These are phyloP conservation scores for Paxillus involutus DNA, from an alignment of 768 basidiomycete genomes.

Conservation along the genomic window DNA sequence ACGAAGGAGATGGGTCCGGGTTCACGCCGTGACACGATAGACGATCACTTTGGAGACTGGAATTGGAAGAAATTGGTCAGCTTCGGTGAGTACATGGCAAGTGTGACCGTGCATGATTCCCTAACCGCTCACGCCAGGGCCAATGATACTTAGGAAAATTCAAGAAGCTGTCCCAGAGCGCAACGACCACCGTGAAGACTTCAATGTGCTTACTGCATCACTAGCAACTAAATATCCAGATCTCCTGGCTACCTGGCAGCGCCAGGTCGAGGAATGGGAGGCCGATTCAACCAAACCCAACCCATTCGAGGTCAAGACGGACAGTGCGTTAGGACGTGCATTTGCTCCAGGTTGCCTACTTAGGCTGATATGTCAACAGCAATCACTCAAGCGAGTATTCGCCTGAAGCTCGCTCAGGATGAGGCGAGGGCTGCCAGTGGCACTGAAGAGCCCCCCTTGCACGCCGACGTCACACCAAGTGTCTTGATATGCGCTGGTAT, in stretches of 20 bases:
- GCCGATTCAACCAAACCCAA: constrained; percentile 4
- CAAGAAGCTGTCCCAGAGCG: constrained; percentile 5
- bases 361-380: background rate
- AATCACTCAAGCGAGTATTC: constrained; percentile 8
- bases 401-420: too few relatives aligned
- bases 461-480: too few relatives aligned
- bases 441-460: too few relatives aligned
- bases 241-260: background rate
- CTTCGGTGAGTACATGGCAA: constrained; percentile 21
- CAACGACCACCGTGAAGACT: constrained; percentile 5
- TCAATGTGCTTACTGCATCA: constrained; percentile 1
- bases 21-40: constrained; percentile 32
- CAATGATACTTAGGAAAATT: background rate
- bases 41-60: constrained; percentile 36
- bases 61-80: constrained; percentile 22
- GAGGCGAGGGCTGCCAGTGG: too few relatives aligned
- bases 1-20: constrained; percentile 37
- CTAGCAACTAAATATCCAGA: background rate
- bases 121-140: background rate
- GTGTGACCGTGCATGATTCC: background rate
- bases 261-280: constrained; percentile 6
- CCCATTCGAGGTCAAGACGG: constrained; percentile 4
- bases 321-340: too few relatives aligned
- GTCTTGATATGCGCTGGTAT: constrained; percentile 9
- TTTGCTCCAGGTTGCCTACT: too few relatives aligned